Conservation (phyloP, 768 basidiomycete species). For the Arthromyces matolae region DNA sequence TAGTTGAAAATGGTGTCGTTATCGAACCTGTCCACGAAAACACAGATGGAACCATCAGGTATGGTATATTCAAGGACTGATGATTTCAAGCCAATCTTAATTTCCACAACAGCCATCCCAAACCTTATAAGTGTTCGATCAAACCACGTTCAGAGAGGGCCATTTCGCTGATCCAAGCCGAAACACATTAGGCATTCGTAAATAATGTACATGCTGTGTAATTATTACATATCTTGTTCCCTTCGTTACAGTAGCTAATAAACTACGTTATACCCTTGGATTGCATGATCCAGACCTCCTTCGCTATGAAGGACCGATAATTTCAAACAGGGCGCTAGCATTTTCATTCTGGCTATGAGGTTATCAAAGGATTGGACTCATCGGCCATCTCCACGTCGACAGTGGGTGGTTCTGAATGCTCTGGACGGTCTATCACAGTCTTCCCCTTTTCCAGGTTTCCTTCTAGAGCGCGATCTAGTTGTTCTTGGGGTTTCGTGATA, state of each 20-base stretch:
- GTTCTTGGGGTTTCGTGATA: slow-evolving; percentile 9
- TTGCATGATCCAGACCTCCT: slow-evolving; percentile 3
- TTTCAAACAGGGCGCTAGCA: too few species aligned
- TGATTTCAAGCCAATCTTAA: slow-evolving; percentile 2
- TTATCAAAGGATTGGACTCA: slow-evolving; percentile 8
- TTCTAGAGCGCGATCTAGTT: slow-evolving; percentile 8
- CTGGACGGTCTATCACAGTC: too few species aligned
- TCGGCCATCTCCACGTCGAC: slow-evolving; percentile 20
- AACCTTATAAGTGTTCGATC: slow-evolving; percentile 57
- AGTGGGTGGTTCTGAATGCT: slow-evolving; percentile 4
- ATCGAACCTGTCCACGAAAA: slow-evolving; percentile 53
- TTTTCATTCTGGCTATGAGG: too few species aligned
- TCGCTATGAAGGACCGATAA: slow-evolving; percentile 1
- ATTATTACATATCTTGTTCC: slow-evolving; percentile 36
- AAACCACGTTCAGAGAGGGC: slow-evolving; percentile 60
- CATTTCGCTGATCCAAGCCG: slow-evolving; percentile 47
- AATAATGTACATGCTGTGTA: slow-evolving; percentile 16
- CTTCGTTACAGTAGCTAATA: slow-evolving; percentile 19
- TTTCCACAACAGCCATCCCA: slow-evolving; percentile 45
- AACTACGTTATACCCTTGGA: slow-evolving; percentile 12
- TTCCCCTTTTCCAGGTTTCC: slow-evolving; percentile 12
- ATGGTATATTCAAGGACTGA: too few species aligned
- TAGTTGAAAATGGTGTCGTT: slow-evolving; percentile 38
- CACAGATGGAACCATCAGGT: slow-evolving; percentile 66
- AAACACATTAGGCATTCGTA: slow-evolving; percentile 23